Percentiles rank a stretch among this genome's conserved stretches.
These are phyloP conservation scores for Fallopia convolvulus DNA, from an alignment of 148 eudicot genomes.

Conservation along the genomic window DNA sequence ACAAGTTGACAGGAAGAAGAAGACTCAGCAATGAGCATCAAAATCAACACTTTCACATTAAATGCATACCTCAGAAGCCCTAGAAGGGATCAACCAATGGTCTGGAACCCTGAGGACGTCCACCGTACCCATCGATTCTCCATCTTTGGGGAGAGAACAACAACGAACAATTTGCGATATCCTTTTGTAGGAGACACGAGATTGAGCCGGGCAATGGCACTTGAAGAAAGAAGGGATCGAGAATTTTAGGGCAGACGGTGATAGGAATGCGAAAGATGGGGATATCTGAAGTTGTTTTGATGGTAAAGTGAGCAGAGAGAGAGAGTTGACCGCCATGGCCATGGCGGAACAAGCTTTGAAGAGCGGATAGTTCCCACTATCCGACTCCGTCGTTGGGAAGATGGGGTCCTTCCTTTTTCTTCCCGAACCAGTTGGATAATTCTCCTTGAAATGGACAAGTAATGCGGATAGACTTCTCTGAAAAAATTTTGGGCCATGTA, in stretches of 20 bases:
- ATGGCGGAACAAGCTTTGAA: background rate
- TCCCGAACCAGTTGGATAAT: too few species aligned
- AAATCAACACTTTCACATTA: too few species aligned
- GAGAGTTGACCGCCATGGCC: background rate
- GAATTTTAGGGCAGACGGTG: background rate
- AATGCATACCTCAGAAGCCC: constrained; percentile 43
- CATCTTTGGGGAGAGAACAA: background rate
- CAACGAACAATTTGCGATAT: background rate
- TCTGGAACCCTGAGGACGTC: constrained; percentile 61
- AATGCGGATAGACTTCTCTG: too few species aligned
- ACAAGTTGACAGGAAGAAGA: background rate
- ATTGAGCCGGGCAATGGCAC: background rate
- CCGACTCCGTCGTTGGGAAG: too few species aligned
- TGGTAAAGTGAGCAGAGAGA: background rate
- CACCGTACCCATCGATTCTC: constrained; percentile 22
- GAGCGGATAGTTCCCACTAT: too few species aligned
- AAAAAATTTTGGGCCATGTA: too few species aligned
- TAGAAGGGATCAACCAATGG: constrained; percentile 49
- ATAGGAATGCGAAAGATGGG: background rate
- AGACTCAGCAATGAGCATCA: too few species aligned
- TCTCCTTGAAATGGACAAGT: too few species aligned
- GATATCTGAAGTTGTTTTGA: background rate
- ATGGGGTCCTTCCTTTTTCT: too few species aligned
- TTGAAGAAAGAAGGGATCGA: background rate
- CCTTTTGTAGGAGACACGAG: background rate